Base-by-base conservation (phyloP, 352 stramenopile genomes). In the Phytopythium boreale region DNA sequence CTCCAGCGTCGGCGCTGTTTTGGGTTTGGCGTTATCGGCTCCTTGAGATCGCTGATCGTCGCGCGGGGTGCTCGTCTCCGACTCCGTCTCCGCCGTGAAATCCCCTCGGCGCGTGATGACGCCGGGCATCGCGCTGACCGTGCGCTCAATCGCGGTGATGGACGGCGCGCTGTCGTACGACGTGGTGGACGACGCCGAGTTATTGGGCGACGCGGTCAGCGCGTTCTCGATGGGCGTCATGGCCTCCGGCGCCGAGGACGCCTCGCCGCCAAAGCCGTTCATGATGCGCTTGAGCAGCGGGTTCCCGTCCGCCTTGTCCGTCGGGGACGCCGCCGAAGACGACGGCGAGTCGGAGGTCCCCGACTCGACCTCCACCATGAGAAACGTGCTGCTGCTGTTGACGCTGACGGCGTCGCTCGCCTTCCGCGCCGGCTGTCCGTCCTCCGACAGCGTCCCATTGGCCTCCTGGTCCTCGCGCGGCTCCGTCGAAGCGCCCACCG, bases 1-100 rank as follows among this genome's bases (percentile, higher is more conserved):
- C 63, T 93, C 84, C 8, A 93, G 63, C 56, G 79, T 77, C 0
- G 82, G 84, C 15, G 70, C 67, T 9, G 70, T 68, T 43, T 76
- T 74, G 14, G 76, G 62, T 29, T 64, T 64, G n/a, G 39, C 22
- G 49, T n/a, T 22, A 0, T 34, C 39, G 22, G 12, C 29, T 2
- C 50, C 47, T 5, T 55, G 36, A 5, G 20, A 36, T 1, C 15
- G 20, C 10, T 47, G 26, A 1, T 39, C 27, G 22, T 47, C 34
- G 27, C 24, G 64, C 39, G 43, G 57, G 61, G 20, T 39, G 53
- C 29, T 71, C 44, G 43, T 59, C 65, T 7, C 65, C 31, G 56
- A 62, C 41, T 51, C 56, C 1, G 56, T 52, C 24, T 74, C 55
- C 8, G 50, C 61, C 15, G 75, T 59, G 26, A 70, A 70, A 51